Percentiles rank a stretch among this genome's conserved stretches.
phyloP scores from a whole-genome alignment of 2,329 filamentous ascomycete species.

The Orbilia quercus region DNA sequence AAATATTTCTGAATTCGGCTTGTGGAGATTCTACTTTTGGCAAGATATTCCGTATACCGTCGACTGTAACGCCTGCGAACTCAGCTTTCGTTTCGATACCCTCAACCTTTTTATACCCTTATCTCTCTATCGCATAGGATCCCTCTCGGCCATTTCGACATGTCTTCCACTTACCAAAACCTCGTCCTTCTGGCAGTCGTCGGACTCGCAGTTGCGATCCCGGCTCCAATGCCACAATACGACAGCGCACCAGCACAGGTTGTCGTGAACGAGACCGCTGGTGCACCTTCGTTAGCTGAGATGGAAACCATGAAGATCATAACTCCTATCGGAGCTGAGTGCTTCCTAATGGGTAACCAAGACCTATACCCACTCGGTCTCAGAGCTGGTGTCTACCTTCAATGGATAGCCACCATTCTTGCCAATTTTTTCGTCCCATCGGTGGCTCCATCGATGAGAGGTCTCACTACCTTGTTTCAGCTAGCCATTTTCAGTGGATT shows the following conservation, averaged over 20 bases:
- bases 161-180: slow-evolving; percentile 49
- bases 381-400: slow-evolving; percentile 50
- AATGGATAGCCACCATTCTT: slow-evolving; percentile 55
- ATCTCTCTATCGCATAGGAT: slow-evolving; percentile 28
- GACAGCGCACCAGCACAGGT: slow-evolving; percentile 28
- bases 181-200: slow-evolving; percentile 38
- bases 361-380: slow-evolving; percentile 51
- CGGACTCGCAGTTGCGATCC: slow-evolving; percentile 29
- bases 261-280: slow-evolving; percentile 43
- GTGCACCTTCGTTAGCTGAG: slow-evolving; percentile 42
- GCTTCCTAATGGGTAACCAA: slow-evolving; percentile 50
- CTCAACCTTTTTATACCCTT: slow-evolving; percentile 7
- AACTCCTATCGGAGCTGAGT: slow-evolving; percentile 45
- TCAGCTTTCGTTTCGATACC: slow-evolving; percentile 19
- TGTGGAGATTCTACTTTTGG: not conserved
- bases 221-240: slow-evolving; percentile 48
- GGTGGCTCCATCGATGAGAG: slow-evolving; percentile 48
- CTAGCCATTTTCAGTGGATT: slow-evolving; percentile 46
- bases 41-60: slow-evolving; percentile 1
- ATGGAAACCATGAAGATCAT: slow-evolving; percentile 45
- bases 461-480: slow-evolving; percentile 52
- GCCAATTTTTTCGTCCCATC: slow-evolving; percentile 55
- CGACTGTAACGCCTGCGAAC: slow-evolving; percentile 1
- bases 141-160: slow-evolving; percentile 33
- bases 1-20: slow-evolving; percentile 22